Percentiles rank a stretch among this genome's conserved stretches.
Evolutionary conservation across 2,329 filamentous ascomycete genomes (phyloP).

Genomic region (Aspergillus vadensis): DNA sequence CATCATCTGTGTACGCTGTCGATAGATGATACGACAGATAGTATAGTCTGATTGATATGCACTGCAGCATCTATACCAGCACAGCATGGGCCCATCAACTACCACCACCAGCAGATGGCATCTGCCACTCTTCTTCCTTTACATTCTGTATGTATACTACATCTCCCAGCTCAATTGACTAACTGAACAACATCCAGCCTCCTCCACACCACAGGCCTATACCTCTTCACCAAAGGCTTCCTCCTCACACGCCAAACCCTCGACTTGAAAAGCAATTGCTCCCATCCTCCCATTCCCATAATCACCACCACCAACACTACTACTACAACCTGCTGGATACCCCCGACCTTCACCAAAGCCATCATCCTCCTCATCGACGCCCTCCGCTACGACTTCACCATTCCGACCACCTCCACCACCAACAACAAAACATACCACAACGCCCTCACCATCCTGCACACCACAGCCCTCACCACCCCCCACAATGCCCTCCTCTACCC

Average conservation of each 20-base stretch:
- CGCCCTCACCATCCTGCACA: constrained; percentile 80
- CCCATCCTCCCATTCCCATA: neutral
- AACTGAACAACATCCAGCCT: neutral
- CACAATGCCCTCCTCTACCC: constrained; percentile 84
- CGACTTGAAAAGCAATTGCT: constrained; percentile 43
- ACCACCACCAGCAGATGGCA: neutral
- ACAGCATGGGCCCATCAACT: neutral
- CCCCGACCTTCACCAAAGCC: constrained; percentile 86
- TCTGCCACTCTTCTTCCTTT: constrained; percentile 1
- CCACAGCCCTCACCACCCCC: constrained; percentile 71
- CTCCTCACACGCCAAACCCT: constrained; percentile 81
- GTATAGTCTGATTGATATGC: too few species aligned
- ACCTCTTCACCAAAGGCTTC: constrained; percentile 89
- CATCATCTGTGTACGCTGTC: too few species aligned
- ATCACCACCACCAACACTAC: neutral
- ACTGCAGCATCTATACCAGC: neutral
- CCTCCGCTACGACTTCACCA: constrained; percentile 92
- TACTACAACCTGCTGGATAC: constrained; percentile 74
- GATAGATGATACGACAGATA: too few species aligned
- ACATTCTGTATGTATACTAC: constrained; percentile 1
- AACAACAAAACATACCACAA: constrained; percentile 71
- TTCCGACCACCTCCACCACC: constrained; percentile 59
- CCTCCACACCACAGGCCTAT: neutral
- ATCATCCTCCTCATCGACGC: constrained; percentile 90
- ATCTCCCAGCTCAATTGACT: neutral